phyloP scores from a whole-genome alignment of 129 eudicot genomes.

The Centaurea solstitialis region DNA sequence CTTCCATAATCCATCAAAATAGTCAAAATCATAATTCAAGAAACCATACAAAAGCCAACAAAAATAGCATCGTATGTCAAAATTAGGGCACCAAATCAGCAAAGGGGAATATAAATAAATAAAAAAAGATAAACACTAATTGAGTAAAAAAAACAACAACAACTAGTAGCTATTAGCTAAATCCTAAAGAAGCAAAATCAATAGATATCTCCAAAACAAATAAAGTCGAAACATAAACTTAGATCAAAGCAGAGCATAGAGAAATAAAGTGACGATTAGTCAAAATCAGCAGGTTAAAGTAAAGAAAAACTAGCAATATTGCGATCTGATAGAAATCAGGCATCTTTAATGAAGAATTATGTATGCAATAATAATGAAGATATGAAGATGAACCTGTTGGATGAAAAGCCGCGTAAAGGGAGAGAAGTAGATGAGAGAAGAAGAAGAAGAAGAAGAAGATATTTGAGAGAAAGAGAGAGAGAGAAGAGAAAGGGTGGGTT shows the following conservation, averaged over 20 bases:
- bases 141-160: not conserved
- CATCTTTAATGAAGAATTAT: not conserved
- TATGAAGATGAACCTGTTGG: conserved; percentile 28
- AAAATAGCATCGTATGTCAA: not conserved
- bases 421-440: too few relatives aligned
- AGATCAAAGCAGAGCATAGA: conserved; percentile 25
- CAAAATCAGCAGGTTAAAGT: conserved; percentile 11
- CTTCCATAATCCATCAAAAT: not conserved
- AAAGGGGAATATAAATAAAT: not conserved
- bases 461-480: not conserved
- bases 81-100: conserved; percentile 33
- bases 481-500: conserved; percentile 11
- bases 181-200: not conserved
- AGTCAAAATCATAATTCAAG: too few relatives aligned
- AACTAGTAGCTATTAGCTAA: conserved; percentile 26
- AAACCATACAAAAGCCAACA: conserved; percentile 15
- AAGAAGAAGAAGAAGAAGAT: conserved; percentile 27
- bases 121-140: not conserved
- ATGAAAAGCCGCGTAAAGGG: conserved; percentile 30
- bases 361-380: too few relatives aligned
- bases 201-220: not conserved
- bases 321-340: conserved; percentile 31
- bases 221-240: conserved; percentile 5
- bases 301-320: conserved; percentile 12
- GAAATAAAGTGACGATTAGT: conserved; percentile 18